phyloP scores from a whole-genome alignment of 1,139 yeast species.

The Zygosaccharomyces pseudobailii region DNA sequence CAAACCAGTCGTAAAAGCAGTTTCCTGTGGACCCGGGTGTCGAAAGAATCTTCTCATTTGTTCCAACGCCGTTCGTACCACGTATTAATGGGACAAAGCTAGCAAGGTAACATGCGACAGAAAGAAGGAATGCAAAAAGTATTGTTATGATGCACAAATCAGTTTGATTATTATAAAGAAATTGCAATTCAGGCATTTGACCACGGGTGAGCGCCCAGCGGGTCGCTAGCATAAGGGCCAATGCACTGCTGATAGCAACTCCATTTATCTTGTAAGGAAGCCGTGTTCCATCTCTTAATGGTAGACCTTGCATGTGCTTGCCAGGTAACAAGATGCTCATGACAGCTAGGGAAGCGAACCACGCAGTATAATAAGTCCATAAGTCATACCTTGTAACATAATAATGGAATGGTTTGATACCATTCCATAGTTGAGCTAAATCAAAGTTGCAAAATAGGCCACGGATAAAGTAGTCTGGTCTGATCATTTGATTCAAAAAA shows the following conservation, averaged over 20 bases:
- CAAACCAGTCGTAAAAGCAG: slow-evolving; percentile 84
- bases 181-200: slow-evolving; percentile 73
- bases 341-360: slow-evolving; percentile 65
- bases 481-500: slow-evolving; percentile 53
- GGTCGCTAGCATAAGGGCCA: slow-evolving; percentile 44
- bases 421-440: slow-evolving; percentile 34
- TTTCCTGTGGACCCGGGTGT: slow-evolving; percentile 83
- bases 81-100: slow-evolving; percentile 57
- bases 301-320: slow-evolving; percentile 55
- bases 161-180: slow-evolving; percentile 62
- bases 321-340: slow-evolving; percentile 78
- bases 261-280: slow-evolving; percentile 84
- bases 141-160: slow-evolving; percentile 61
- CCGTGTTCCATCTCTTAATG: slow-evolving; percentile 67
- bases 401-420: slow-evolving; percentile 30
- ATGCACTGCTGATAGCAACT: slow-evolving; percentile 45
- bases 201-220: slow-evolving; percentile 50
- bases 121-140: slow-evolving; percentile 57
- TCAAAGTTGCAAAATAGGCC: slow-evolving; percentile 44
- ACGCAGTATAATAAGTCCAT: slow-evolving; percentile 62
- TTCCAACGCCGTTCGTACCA: slow-evolving; percentile 48
- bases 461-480: slow-evolving; percentile 49
- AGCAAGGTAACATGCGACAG: slow-evolving; percentile 58
- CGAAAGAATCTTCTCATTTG: slow-evolving; percentile 69
- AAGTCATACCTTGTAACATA: slow-evolving; percentile 35